Evolutionary conservation across 345 rosid genomes (phyloP).

Genomic region (Acer yangbiense): DNA sequence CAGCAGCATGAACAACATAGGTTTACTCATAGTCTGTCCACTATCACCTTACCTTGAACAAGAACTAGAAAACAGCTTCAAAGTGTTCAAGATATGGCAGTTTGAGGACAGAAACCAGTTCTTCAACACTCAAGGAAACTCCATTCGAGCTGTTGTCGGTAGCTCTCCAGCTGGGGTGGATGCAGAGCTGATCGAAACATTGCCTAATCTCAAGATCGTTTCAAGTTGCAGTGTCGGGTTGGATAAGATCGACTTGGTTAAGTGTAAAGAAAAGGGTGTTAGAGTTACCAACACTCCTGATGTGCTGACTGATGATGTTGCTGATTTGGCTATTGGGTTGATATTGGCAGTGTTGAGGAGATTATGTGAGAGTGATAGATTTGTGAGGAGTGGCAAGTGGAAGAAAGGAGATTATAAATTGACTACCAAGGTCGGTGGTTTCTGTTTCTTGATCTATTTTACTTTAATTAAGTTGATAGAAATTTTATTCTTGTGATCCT

Average conservation of each 20-base stretch:
- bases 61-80: constrained; percentile 47
- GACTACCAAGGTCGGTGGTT: constrained; percentile 46
- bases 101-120: constrained; percentile 25
- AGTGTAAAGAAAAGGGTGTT: constrained; percentile 53
- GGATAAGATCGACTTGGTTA: constrained; percentile 55
- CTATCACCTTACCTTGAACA: constrained; percentile 48
- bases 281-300: constrained; percentile 63
- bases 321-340: constrained; percentile 59
- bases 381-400: constrained; percentile 54
- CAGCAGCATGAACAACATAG: constrained; percentile 16
- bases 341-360: constrained; percentile 49
- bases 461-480: not conserved
- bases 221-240: constrained; percentile 58
- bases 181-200: constrained; percentile 46
- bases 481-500: too few species aligned
- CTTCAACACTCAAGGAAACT: constrained; percentile 29
- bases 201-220: constrained; percentile 58
- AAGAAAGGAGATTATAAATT: constrained; percentile 33
- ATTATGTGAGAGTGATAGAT: constrained; percentile 46
- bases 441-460: not conserved
- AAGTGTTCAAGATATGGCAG: constrained; percentile 45
- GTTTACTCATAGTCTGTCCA: constrained; percentile 52
- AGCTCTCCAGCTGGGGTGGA: constrained; percentile 45
- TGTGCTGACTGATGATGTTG: constrained; percentile 66
- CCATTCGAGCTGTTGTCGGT: constrained; percentile 48